Evolutionary conservation across 306 rosid genomes (phyloP), one percentile per base, ranked within the genome.

Genomic region (Abrus precatorius): DNA sequence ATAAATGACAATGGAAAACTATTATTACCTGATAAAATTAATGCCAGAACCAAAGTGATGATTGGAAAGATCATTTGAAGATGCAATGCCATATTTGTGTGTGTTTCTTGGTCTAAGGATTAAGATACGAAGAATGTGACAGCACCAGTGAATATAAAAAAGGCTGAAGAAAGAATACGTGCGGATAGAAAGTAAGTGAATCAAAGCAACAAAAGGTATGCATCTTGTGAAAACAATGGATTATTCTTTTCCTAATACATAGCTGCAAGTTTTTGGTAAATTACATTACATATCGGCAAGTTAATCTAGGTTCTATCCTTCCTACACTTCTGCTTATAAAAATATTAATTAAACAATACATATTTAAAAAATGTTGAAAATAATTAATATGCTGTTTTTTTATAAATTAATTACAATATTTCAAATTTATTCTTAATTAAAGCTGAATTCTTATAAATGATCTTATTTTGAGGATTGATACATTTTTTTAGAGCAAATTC

Each of bases 181-280:
- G 88, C 11, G 80, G 63, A 75, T 66, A 72, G 79, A 80, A 85
- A 59, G 80, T 64, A 79, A 74, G 76, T 72, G 82, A 86, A 71
- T 65, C 74, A 63, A 63, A 83, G 85, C 81, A 75, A 74, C 83
- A 29, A 81, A 29, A 74, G 68, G 84, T n/a, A 82, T 85, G 79
- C 70, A 72, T 80, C 54, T 64, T 11, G 34, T 45, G 41, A 72
- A 77, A 78, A 69, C 41, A 64, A 56, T 65, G 75, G 44, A 34
- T 34, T 74, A 89, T 95, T 86, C 99, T 72, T 91, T 91, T 60
- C 97, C 91, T 88, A 48, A 41, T 72, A 88, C 87, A 72, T 61
- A 4, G 38, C 38, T 67, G 69, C 92, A 95, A 91, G 94, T 88
- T 88, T 86, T 41, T 27, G 38, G 1, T 14, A 1, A 64, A 64